Conservation (phyloP, 176 grass and related monocot species). For the Phoenix roebelenii region DNA sequence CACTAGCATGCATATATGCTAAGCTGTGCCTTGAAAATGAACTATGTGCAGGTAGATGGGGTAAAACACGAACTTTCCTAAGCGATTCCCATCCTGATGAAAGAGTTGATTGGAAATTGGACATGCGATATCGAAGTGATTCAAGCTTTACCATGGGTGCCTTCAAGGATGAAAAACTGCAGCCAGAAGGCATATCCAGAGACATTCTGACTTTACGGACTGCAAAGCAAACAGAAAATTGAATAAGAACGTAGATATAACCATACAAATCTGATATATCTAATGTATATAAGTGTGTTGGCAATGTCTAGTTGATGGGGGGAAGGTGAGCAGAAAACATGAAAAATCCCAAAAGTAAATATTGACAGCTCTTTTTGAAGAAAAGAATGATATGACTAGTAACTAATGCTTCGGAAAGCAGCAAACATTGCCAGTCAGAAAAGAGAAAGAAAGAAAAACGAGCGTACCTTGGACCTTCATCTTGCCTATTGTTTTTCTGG, state of each 20-base stretch:
- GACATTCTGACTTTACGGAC: constrained; percentile 96
- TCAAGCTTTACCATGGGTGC: constrained; percentile 56
- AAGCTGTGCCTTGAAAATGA: constrained; percentile 88
- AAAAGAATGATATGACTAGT: background rate
- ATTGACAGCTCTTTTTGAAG: too few species aligned
- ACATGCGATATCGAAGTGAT: constrained; percentile 63
- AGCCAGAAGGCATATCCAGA: constrained; percentile 85
- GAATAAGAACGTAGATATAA: background rate
- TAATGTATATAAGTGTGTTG: too few species aligned
- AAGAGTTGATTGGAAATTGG: constrained; percentile 65
- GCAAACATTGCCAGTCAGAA: background rate
- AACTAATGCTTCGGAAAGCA: background rate
- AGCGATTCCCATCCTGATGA: constrained; percentile 86
- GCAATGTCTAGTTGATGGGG: too few species aligned
- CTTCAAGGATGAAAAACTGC: constrained; percentile 60
- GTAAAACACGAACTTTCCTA: constrained; percentile 59
- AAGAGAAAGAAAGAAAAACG: background rate
- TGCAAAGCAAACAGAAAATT: constrained; percentile 37
- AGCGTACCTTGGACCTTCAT: constrained; percentile 94
- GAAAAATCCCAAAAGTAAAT: too few species aligned
- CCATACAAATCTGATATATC: background rate
- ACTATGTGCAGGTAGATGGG: constrained; percentile 58
- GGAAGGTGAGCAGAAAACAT: too few species aligned
- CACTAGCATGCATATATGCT: constrained; percentile 97
- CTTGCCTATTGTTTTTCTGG: constrained; percentile 89